These are phyloP conservation scores for Ochromonas danica DNA, from an alignment of 108 stramenopile genomes.

Conservation along the genomic window DNA sequence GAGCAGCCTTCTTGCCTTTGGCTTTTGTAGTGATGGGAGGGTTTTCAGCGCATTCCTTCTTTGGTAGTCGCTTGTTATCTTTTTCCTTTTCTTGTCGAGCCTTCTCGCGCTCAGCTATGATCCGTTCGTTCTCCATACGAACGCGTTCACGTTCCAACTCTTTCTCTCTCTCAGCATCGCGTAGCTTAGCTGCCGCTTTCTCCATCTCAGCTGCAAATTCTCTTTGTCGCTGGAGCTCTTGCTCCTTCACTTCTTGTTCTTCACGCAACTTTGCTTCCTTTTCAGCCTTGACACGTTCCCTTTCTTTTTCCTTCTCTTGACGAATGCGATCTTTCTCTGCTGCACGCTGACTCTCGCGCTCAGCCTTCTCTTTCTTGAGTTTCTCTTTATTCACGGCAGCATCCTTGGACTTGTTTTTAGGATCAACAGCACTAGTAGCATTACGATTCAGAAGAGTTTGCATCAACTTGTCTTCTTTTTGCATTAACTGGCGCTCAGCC, in stretches of 20 bases:
- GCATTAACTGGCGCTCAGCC: not conserved
- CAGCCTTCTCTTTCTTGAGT: slow-evolving; percentile 16
- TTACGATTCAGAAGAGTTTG: not conserved
- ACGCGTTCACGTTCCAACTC: slow-evolving; percentile 9
- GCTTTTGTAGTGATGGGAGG: too few species aligned
- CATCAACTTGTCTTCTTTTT: slow-evolving; percentile 11
- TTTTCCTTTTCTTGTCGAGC: not conserved
- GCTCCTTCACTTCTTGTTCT: not conserved
- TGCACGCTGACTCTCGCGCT: not conserved
- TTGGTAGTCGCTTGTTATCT: too few species aligned
- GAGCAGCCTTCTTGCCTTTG: too few species aligned
- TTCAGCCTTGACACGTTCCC: slow-evolving; percentile 7
- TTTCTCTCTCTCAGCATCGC: not conserved
- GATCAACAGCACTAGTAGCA: not conserved
- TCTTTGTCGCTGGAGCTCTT: not conserved
- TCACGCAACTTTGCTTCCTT: slow-evolving; percentile 4
- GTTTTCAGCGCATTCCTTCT: too few species aligned
- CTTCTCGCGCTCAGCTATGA: slow-evolving; percentile 11
- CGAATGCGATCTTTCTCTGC: not conserved
- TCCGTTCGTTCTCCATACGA: not conserved
- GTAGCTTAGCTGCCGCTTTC: not conserved
- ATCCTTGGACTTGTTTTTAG: not conserved
- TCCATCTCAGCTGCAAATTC: slow-evolving; percentile 5
- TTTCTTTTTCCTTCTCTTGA: not conserved
- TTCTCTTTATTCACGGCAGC: not conserved